Evolutionary conservation across 495 filamentous ascomycete species (phyloP).

Genomic region (Glutinoglossum americanum): DNA sequence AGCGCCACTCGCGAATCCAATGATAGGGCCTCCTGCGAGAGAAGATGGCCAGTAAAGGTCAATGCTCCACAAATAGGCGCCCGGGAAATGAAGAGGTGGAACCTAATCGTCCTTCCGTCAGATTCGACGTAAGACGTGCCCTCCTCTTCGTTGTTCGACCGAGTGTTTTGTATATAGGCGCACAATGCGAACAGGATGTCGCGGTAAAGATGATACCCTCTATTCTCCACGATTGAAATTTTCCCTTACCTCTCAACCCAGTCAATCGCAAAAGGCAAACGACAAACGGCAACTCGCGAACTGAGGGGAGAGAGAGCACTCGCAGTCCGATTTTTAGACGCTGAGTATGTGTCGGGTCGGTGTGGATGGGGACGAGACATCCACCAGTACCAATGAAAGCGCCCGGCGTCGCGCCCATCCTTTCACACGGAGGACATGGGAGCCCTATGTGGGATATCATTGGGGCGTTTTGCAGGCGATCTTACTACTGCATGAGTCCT

Average conservation of each 20-base stretch:
- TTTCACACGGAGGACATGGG: neutral
- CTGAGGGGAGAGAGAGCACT: neutral
- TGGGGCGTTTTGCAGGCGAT: neutral
- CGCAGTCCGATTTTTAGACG: neutral
- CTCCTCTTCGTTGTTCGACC: neutral
- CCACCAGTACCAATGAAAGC: neutral
- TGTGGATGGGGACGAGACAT: neutral
- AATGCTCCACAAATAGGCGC: neutral
- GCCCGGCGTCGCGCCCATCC: neutral
- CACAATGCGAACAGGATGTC: neutral
- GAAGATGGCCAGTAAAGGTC: neutral
- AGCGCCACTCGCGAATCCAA: neutral
- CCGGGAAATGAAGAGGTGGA: neutral
- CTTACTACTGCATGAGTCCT: neutral
- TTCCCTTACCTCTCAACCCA: neutral
- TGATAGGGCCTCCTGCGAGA: conserved; percentile 1
- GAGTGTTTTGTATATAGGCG: neutral
- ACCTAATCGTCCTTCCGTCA: neutral
- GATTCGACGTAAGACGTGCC: neutral
- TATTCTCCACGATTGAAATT: neutral
- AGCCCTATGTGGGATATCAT: neutral
- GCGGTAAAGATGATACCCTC: neutral
- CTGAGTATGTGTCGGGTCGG: neutral
- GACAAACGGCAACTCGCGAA: neutral
- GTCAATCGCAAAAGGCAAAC: neutral